These are phyloP conservation scores for Penicillium sp. DNA, from an alignment of 2,329 filamentous ascomycete species.

Conservation along the genomic window DNA sequence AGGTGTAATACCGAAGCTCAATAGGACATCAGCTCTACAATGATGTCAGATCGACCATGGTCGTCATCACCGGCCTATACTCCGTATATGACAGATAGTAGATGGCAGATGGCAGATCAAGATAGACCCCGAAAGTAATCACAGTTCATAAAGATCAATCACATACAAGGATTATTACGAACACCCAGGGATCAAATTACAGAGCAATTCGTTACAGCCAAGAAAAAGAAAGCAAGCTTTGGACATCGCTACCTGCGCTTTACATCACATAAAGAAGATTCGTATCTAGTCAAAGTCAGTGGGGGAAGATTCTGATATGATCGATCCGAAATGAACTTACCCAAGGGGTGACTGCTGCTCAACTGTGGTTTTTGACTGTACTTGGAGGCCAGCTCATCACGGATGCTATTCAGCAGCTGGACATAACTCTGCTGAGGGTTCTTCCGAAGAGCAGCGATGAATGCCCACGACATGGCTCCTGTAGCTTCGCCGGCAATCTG, in stretches of 20 bases:
- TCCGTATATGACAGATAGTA: background rate
- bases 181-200: conserved; percentile 17
- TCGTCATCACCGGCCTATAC: conserved; percentile 5
- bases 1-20: no score
- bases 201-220: conserved; percentile 17
- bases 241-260: conserved; percentile 7
- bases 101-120: background rate
- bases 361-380: conserved; percentile 95
- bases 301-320: conserved; percentile 1
- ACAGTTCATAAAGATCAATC: conserved; percentile 11
- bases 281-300: conserved; percentile 48
- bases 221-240: conserved; percentile 10
- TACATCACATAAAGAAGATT: conserved; percentile 65
- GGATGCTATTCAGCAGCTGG: conserved; percentile 88
- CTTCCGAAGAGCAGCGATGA: conserved; percentile 83
- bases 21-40: conserved; percentile 2
- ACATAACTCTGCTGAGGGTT: conserved; percentile 96
- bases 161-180: conserved; percentile 12
- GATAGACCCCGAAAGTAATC: conserved; percentile 1
- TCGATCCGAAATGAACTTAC: conserved; percentile 51
- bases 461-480: conserved; percentile 97
- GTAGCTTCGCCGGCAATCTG: conserved; percentile 84
- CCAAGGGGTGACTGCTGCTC: conserved; percentile 90
- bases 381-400: conserved; percentile 77
- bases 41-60: conserved; percentile 16